Conservation (phyloP, 306 rosid species). For the Cucurbita moschata region DNA sequence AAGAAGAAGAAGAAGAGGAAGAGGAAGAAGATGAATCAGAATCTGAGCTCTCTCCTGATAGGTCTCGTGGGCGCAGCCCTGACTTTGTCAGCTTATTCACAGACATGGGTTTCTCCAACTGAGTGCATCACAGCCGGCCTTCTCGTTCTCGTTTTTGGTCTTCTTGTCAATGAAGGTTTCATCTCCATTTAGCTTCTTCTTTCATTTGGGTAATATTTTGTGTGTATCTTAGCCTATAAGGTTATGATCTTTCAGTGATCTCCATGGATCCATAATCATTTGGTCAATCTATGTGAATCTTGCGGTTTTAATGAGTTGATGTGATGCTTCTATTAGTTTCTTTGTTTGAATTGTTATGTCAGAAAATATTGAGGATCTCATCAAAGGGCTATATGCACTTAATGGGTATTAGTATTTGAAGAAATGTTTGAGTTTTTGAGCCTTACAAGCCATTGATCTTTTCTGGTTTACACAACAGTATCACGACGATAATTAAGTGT, state of each 20-base stretch:
- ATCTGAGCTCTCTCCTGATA: slow-evolving; percentile 32
- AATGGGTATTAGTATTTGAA: not conserved
- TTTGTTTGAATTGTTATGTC: not conserved
- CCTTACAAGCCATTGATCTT: too few relatives aligned
- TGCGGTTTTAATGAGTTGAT: not conserved
- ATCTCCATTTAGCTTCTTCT: slow-evolving; percentile 22
- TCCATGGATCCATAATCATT: not conserved
- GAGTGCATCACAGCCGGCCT: slow-evolving; percentile 57
- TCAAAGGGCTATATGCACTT: not conserved
- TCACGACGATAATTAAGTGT: too few relatives aligned
- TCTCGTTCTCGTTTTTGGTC: slow-evolving; percentile 50
- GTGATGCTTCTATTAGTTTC: not conserved
- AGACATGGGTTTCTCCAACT: slow-evolving; percentile 35
- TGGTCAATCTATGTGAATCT: not conserved
- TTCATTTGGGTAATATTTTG: not conserved
- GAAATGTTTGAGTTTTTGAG: not conserved
- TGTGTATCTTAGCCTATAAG: too few relatives aligned
- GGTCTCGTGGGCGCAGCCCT: slow-evolving; percentile 60
- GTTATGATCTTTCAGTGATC: not conserved
- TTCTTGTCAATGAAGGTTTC: slow-evolving; percentile 67
- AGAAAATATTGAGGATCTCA: not conserved
- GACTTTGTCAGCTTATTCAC: slow-evolving; percentile 58
- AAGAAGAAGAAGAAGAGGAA: not conserved
- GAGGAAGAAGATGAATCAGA: slow-evolving; percentile 36
- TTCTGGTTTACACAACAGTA: too few relatives aligned